phyloP scores from a whole-genome alignment of 129 eudicot species.

The Logfia minima region DNA sequence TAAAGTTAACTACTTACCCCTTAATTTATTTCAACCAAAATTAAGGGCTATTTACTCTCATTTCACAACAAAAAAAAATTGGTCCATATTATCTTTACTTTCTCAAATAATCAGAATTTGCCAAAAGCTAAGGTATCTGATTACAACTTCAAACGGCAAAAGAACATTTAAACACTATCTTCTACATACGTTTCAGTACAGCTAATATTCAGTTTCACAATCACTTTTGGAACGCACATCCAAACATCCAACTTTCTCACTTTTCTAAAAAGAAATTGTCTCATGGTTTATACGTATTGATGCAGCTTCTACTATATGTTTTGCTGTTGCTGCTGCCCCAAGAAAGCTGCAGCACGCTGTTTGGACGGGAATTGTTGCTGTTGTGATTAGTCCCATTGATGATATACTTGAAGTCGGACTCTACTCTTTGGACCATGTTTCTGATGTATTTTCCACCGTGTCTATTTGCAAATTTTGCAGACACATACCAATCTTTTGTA shows the following conservation, averaged over 20 bases:
- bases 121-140: background rate
- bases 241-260: background rate
- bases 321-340: constrained; percentile 57
- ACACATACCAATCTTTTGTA: constrained; percentile 4
- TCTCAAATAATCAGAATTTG: background rate
- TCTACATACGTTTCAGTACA: background rate
- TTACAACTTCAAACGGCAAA: background rate
- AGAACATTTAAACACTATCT: background rate
- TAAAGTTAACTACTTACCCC: background rate
- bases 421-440: background rate
- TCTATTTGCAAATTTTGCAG: background rate
- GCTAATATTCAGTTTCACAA: background rate
- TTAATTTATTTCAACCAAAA: background rate
- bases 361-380: constrained; percentile 43
- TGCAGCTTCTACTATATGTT: constrained; percentile 59
- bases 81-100: background rate
- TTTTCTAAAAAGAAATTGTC: background rate
- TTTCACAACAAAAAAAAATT: background rate
- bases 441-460: background rate
- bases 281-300: constrained; percentile 8
- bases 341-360: constrained; percentile 44
- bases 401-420: background rate
- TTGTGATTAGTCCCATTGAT: constrained; percentile 24
- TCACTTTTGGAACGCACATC: background rate
- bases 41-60: background rate